Conservation (phyloP, 1,284 basidiomycete species). For the Microbotryum intermedium region DNA sequence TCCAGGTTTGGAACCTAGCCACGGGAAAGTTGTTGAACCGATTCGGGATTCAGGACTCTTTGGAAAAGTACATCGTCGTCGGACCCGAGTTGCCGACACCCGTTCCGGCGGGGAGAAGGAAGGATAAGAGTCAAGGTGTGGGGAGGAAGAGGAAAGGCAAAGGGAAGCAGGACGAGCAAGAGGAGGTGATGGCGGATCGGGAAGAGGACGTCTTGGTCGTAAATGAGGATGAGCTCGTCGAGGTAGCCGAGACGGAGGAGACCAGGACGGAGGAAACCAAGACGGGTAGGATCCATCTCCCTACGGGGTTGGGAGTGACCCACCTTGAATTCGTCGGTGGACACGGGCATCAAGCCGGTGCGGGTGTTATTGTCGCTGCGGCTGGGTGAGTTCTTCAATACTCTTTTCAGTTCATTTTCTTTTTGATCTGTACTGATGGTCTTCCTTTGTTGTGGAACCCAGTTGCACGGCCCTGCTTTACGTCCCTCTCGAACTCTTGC, state of each 20-base stretch:
- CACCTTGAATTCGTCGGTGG: constrained; percentile 18
- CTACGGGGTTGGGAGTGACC: constrained; percentile 20
- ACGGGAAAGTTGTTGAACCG: constrained; percentile 6
- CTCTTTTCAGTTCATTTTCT: not conserved
- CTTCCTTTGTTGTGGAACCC: not conserved
- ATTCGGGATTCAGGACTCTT: constrained; percentile 14
- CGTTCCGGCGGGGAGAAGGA: constrained; percentile 7
- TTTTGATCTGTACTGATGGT: too few relatives aligned
- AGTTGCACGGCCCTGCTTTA: constrained; percentile 25
- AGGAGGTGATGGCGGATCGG: not conserved
- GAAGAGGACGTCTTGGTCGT: not conserved
- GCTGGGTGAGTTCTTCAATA: constrained; percentile 20
- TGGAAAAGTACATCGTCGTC: constrained; percentile 18
- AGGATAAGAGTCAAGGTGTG: constrained; percentile 11
- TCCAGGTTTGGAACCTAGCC: constrained; percentile 61
- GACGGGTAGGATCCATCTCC: constrained; percentile 1
- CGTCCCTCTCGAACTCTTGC: constrained; percentile 18
- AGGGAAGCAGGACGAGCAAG: not conserved
- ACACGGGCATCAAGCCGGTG: constrained; percentile 9
- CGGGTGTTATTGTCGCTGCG: constrained; percentile 18
- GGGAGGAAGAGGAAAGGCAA: constrained; percentile 7
- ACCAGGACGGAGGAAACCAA: not conserved
- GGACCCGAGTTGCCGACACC: constrained; percentile 10
- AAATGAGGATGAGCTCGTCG: not conserved
- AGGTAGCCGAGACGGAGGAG: not conserved